These are phyloP conservation scores for Phlebiopsis gigantea DNA, from an alignment of 768 basidiomycete genomes.

Conservation along the genomic window DNA sequence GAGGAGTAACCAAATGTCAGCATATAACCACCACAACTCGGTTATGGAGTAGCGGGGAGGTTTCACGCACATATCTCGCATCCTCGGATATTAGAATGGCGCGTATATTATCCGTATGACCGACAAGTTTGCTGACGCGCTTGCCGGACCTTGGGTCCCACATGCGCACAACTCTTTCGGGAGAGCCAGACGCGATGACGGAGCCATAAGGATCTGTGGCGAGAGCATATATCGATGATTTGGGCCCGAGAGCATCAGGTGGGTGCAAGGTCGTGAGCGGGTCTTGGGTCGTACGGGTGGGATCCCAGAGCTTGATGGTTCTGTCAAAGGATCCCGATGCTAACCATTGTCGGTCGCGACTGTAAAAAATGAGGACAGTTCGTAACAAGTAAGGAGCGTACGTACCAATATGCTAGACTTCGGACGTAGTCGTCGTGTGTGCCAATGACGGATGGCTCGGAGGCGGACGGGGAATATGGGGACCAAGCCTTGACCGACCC, in stretches of 20 bases:
- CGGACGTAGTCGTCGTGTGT: slow-evolving; percentile 84
- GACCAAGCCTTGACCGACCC: slow-evolving; percentile 93
- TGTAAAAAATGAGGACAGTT: slow-evolving; percentile 25
- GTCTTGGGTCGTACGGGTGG: slow-evolving; percentile 40
- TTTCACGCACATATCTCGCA: slow-evolving; percentile 71
- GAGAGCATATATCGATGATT: slow-evolving; percentile 73
- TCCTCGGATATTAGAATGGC: slow-evolving; percentile 87
- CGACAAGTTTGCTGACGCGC: slow-evolving; percentile 80
- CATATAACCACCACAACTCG: neutral
- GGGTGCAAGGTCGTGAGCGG: slow-evolving; percentile 64
- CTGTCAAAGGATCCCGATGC: slow-evolving; percentile 94
- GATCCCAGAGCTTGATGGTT: slow-evolving; percentile 92
- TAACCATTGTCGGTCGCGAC: slow-evolving; percentile 80
- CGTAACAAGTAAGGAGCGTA: slow-evolving; percentile 6
- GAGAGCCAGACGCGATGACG: slow-evolving; percentile 83
- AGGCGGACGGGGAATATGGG: slow-evolving; percentile 59
- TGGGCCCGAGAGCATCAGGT: slow-evolving; percentile 59
- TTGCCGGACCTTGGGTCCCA: slow-evolving; percentile 93
- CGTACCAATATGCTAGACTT: slow-evolving; percentile 68
- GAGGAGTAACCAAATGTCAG: slow-evolving; percentile 8
- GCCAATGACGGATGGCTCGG: slow-evolving; percentile 66
- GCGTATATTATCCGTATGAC: slow-evolving; percentile 96
- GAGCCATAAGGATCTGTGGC: slow-evolving; percentile 76
- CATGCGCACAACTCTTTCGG: slow-evolving; percentile 83
- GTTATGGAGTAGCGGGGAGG: neutral